Conservation (phyloP, 2,329 filamentous ascomycete genomes). For the Didymosphaeria variabile region DNA sequence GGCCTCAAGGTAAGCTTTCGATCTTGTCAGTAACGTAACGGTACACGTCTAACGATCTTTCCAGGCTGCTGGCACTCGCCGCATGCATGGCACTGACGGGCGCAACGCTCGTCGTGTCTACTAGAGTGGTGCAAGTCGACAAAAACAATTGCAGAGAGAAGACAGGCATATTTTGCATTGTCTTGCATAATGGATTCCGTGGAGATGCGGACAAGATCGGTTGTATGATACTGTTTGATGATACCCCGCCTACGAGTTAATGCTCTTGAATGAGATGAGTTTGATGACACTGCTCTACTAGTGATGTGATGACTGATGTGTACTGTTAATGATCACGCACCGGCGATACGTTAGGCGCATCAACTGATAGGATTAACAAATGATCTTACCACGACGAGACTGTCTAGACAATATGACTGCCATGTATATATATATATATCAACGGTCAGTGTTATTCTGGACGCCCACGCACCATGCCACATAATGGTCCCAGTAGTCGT, state of each 20-base stretch:
- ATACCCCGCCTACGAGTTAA: slow-evolving; percentile 23
- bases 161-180: background rate
- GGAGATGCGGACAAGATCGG: background rate
- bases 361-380: no score
- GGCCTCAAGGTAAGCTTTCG: slow-evolving; percentile 69
- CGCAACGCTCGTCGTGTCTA: slow-evolving; percentile 57
- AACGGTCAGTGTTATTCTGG: no score
- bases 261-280: slow-evolving; percentile 1
- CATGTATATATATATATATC: no score
- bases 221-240: slow-evolving; percentile 16
- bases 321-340: no score
- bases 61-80: slow-evolving; percentile 75
- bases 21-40: background rate
- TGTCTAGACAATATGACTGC: no score
- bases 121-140: slow-evolving; percentile 18
- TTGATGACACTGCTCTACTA: background rate
- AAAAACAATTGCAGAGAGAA: no score
- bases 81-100: slow-evolving; percentile 79
- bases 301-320: background rate
- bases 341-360: no score
- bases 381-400: no score
- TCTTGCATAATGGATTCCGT: slow-evolving; percentile 9
- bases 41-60: slow-evolving; percentile 12
- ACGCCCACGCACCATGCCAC: no score
- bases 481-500: no score